Evolutionary conservation across 805 yeast genomes (phyloP).

Genomic region (Yamadazyma nakazawae): DNA sequence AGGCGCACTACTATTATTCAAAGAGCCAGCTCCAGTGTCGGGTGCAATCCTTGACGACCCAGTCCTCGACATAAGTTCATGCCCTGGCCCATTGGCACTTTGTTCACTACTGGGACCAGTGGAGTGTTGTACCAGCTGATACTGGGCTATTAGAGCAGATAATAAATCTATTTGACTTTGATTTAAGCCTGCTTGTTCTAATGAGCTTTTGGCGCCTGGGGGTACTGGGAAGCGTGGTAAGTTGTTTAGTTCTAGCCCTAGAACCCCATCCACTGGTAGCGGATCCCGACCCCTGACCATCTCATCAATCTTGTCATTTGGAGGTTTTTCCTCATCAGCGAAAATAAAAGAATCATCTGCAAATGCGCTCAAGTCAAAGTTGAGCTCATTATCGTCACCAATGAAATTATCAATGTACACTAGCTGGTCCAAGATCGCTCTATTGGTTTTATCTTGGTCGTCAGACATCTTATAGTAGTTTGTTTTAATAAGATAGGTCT

Average conservation of each 20-base stretch:
- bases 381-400: slow-evolving; percentile 45
- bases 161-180: slow-evolving; percentile 70
- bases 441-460: slow-evolving; percentile 15
- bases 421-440: slow-evolving; percentile 64
- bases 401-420: slow-evolving; percentile 78
- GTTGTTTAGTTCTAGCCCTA: slow-evolving; percentile 15
- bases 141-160: slow-evolving; percentile 70
- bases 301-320: slow-evolving; percentile 17
- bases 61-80: no score
- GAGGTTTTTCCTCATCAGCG: slow-evolving; percentile 78
- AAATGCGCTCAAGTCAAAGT: slow-evolving; percentile 69
- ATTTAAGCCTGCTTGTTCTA: slow-evolving; percentile 63
- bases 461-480: slow-evolving; percentile 3
- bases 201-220: slow-evolving; percentile 62
- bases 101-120: not conserved
- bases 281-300: not conserved
- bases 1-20: not conserved
- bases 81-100: not conserved
- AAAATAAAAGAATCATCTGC: slow-evolving; percentile 78
- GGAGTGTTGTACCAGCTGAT: slow-evolving; percentile 37
- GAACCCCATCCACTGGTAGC: not conserved
- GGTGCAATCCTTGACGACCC: not conserved
- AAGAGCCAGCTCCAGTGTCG: not conserved
- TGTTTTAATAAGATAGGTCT: not conserved
- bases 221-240: slow-evolving; percentile 69